These are phyloP conservation scores for Camellia oleifera DNA, from an alignment of 179 eudicot genomes.

Conservation along the genomic window DNA sequence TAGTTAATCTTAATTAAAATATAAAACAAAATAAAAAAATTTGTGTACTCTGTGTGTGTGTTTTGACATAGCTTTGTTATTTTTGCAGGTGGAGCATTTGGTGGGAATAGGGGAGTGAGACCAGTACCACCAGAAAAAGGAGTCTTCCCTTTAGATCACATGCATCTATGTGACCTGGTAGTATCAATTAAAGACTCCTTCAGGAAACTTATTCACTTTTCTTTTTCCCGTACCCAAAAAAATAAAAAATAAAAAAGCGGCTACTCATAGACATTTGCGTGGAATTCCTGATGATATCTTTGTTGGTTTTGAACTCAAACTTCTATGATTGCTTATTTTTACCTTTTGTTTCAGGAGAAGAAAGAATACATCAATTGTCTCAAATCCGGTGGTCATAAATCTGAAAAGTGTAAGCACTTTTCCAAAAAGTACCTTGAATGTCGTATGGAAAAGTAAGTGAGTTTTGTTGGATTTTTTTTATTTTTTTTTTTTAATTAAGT, in stretches of 20 bases:
- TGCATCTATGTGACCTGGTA: slow-evolving; percentile 94
- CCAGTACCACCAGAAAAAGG: slow-evolving; percentile 98
- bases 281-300: neutral
- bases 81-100: slow-evolving; percentile 82
- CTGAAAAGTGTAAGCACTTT: slow-evolving; percentile 68
- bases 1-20: too few species aligned
- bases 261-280: neutral
- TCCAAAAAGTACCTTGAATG: slow-evolving; percentile 86
- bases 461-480: slow-evolving; percentile 5
- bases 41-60: neutral
- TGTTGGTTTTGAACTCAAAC: neutral
- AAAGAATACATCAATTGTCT: slow-evolving; percentile 76
- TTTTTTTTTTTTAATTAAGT: neutral
- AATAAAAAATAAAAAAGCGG: neutral
- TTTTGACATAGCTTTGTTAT: neutral
- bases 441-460: slow-evolving; percentile 87
- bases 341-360: slow-evolving; percentile 58
- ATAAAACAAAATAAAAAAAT: neutral
- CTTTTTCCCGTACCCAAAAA: neutral
- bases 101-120: slow-evolving; percentile 78
- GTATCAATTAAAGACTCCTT: neutral
- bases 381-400: slow-evolving; percentile 70
- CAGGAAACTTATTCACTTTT: neutral
- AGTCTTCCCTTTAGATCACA: slow-evolving; percentile 90
- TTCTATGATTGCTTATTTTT: slow-evolving; percentile 6